Conservation (phyloP, 495 filamentous ascomycete species). For the Elasticomyces elasticus region DNA sequence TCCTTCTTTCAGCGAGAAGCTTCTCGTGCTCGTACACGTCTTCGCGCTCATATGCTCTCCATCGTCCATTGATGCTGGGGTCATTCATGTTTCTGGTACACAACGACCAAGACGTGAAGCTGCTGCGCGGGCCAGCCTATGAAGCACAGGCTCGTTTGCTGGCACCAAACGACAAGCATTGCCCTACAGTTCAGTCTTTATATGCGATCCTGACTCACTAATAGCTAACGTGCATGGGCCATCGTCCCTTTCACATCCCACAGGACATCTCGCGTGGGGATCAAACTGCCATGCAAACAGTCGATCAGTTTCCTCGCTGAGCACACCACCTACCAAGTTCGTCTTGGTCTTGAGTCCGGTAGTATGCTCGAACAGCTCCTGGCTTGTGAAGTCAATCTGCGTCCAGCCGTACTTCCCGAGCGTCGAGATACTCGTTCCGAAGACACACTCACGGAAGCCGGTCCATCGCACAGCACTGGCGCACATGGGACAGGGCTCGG, state of each 20-base stretch:
- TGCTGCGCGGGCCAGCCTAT: background rate
- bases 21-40: too few species aligned
- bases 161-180: background rate
- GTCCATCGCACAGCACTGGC: constrained; percentile 47
- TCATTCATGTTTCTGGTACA: too few species aligned
- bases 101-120: too few species aligned
- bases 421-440: constrained; percentile 41
- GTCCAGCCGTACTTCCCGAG: constrained; percentile 40
- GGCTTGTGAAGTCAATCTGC: constrained; percentile 39
- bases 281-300: constrained; percentile 46
- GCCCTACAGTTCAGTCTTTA: background rate
- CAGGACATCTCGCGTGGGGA: constrained; percentile 34
- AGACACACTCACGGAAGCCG: constrained; percentile 46
- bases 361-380: constrained; percentile 40
- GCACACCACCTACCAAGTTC: constrained; percentile 34
- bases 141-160: background rate
- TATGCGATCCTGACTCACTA: background rate
- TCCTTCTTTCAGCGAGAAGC: too few species aligned
- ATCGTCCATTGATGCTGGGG: too few species aligned
- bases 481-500: constrained; percentile 50
- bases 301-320: constrained; percentile 44
- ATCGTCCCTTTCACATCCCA: constrained; percentile 30
- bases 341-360: constrained; percentile 30
- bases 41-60: too few species aligned
- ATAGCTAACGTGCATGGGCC: background rate